A percentile compares a stretch with the other conserved stretches of the same genome.
Conservation (phyloP, 352 stramenopile genomes). For the Albugo candida region DNA sequence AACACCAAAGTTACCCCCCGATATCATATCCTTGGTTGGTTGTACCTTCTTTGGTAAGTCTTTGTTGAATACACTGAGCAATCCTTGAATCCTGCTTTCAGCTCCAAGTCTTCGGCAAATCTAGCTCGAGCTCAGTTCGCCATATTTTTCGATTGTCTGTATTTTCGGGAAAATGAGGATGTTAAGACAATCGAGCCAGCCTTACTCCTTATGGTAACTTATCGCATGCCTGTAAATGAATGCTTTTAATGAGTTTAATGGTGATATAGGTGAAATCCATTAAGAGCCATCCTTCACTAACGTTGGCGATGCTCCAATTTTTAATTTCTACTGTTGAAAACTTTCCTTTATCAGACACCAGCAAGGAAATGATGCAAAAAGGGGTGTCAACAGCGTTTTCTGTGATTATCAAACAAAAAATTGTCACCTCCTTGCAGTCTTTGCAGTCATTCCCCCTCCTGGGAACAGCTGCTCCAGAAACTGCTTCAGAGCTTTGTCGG, state of each 20-base stretch:
- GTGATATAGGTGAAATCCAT: slow-evolving; percentile 53
- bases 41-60: slow-evolving; percentile 64
- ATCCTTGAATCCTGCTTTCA: slow-evolving; percentile 1
- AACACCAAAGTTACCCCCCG: slow-evolving; percentile 67
- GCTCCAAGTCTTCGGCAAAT: slow-evolving; percentile 38
- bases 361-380: slow-evolving; percentile 64
- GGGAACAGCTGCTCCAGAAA: slow-evolving; percentile 35
- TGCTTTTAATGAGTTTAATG: not conserved
- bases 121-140: slow-evolving; percentile 57
- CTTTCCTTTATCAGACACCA: slow-evolving; percentile 50
- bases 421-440: slow-evolving; percentile 38
- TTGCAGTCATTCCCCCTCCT: slow-evolving; percentile 68
- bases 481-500: slow-evolving; percentile 48
- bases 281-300: slow-evolving; percentile 68
- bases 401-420: slow-evolving; percentile 53
- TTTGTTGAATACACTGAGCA: not conserved
- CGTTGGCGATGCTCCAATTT: slow-evolving; percentile 69
- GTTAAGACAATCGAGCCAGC: slow-evolving; percentile 70
- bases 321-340: slow-evolving; percentile 73
- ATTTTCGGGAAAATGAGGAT: slow-evolving; percentile 63
- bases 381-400: slow-evolving; percentile 56
- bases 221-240: not conserved
- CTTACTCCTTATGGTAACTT: slow-evolving; percentile 60
- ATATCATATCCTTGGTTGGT: slow-evolving; percentile 71
- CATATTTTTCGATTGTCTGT: slow-evolving; percentile 80